phyloP scores from a whole-genome alignment of 768 basidiomycete genomes.

The Leccinum arenicola region DNA sequence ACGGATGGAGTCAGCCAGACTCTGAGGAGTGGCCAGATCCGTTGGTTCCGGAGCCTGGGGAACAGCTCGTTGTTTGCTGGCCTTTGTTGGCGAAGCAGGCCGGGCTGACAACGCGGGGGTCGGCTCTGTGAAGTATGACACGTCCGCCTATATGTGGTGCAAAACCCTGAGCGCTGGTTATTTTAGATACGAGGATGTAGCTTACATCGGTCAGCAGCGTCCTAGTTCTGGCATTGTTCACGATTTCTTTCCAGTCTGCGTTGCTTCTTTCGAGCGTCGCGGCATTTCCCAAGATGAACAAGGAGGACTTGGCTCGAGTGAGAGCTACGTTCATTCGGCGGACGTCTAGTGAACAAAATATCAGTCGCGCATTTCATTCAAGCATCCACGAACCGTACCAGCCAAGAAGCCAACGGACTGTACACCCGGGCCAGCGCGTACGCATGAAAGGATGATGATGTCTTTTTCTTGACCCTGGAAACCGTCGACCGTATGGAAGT shows the following conservation, averaged over 20 bases:
- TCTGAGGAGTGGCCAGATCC: conserved; percentile 40
- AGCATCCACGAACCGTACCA: conserved; percentile 40
- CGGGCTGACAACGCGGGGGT: conserved; percentile 12
- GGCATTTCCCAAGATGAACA: conserved; percentile 91
- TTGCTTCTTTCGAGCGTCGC: conserved; percentile 88
- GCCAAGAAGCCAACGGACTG: conserved; percentile 84
- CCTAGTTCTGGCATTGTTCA: conserved; percentile 70
- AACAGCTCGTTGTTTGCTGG: conserved; percentile 20
- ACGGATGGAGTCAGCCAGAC: conserved; percentile 30
- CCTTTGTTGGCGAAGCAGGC: conserved; percentile 20
- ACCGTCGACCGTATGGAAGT: conserved; percentile 98
- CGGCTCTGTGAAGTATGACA: conserved; percentile 38
- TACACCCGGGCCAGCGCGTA: conserved; percentile 86
- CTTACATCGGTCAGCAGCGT: conserved; percentile 61
- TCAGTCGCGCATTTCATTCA: conserved; percentile 1
- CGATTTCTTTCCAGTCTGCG: conserved; percentile 71
- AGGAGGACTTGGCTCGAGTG: conserved; percentile 91
- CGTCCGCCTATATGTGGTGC: conserved; percentile 29
- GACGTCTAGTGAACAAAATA: conserved; percentile 42
- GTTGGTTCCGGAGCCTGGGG: conserved; percentile 24
- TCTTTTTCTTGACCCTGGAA: conserved; percentile 99
- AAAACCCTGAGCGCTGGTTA: not conserved
- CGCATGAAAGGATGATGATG: conserved; percentile 95
- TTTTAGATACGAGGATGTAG: not conserved
- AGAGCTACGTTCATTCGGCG: conserved; percentile 99